A percentile compares a stretch with the other conserved stretches of the same genome.
These are phyloP conservation scores for Ehretia macrophylla DNA, from an alignment of 257 asterid species.

Conservation along the genomic window DNA sequence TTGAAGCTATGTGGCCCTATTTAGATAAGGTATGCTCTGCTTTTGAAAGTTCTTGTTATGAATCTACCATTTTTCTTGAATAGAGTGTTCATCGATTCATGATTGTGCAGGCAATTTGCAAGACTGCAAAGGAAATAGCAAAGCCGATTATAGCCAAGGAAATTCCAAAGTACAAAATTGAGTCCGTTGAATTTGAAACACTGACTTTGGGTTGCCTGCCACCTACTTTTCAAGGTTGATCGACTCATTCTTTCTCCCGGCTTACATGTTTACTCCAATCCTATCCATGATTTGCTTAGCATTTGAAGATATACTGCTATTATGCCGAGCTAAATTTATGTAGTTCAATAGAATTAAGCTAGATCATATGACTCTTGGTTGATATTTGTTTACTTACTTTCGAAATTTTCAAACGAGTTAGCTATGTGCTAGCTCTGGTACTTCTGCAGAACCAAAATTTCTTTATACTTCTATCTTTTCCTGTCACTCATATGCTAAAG, in stretches of 20 bases:
- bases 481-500: no score
- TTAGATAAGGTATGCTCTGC: conserved; percentile 66
- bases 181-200: conserved; percentile 41
- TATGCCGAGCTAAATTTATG: no score
- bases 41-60: background rate
- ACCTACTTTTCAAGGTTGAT: conserved; percentile 45
- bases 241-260: background rate
- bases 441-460: no score
- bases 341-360: no score
- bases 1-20: conserved; percentile 87
- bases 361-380: no score
- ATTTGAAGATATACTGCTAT: no score
- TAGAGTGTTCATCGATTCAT: background rate
- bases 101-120: background rate
- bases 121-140: conserved; percentile 37
- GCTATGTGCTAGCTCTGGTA: no score
- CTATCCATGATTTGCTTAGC: no score
- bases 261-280: background rate
- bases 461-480: no score
- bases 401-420: no score
- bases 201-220: conserved; percentile 45
- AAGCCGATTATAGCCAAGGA: conserved; percentile 44
- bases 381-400: no score
- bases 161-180: conserved; percentile 44
- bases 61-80: conserved; percentile 7